A percentile compares a stretch with the other conserved stretches of the same genome.
Evolutionary conservation across 2,329 filamentous ascomycete genomes (phyloP).

Genomic region (Colletotrichum spaethianum): DNA sequence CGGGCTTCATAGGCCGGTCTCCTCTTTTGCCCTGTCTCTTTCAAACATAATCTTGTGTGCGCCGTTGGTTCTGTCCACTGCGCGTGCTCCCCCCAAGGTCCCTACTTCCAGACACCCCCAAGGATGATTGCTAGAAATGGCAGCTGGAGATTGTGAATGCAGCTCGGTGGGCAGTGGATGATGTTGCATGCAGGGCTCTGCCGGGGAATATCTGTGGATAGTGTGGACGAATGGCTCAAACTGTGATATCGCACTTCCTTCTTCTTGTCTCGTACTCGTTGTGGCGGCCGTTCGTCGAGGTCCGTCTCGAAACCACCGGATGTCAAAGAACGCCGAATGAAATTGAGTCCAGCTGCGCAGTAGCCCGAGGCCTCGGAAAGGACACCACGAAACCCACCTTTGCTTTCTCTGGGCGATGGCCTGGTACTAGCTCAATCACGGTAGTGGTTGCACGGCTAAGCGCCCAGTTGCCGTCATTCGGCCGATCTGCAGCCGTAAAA

Average conservation of each 20-base stretch:
- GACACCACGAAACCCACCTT: conserved; percentile 18
- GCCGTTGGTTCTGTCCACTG: background rate
- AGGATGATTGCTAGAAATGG: conserved; percentile 27
- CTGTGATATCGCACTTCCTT: conserved; percentile 14
- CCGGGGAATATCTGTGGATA: conserved; percentile 21
- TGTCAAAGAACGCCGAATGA: conserved; percentile 33
- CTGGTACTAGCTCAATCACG: conserved; percentile 10
- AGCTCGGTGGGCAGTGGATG: conserved; percentile 27
- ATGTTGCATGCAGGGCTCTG: conserved; percentile 31
- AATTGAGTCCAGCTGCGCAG: conserved; percentile 5
- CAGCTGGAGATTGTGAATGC: conserved; percentile 28
- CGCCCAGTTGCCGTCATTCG: conserved; percentile 30
- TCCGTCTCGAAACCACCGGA: conserved; percentile 27
- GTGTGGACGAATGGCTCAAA: conserved; percentile 25
- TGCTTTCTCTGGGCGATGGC: conserved; percentile 31
- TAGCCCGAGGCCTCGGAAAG: background rate
- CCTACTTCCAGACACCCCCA: background rate
- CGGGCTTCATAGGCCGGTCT: conserved; percentile 8
- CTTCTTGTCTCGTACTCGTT: background rate
- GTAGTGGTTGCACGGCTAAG: conserved; percentile 35
- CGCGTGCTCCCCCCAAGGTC: background rate
- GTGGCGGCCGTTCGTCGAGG: conserved; percentile 28
- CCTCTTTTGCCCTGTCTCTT: conserved; percentile 9
- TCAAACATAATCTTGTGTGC: conserved; percentile 1
- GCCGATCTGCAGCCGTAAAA: conserved; percentile 34